phyloP scores from a whole-genome alignment of 768 basidiomycete species.

The Baorangia bicolor region DNA sequence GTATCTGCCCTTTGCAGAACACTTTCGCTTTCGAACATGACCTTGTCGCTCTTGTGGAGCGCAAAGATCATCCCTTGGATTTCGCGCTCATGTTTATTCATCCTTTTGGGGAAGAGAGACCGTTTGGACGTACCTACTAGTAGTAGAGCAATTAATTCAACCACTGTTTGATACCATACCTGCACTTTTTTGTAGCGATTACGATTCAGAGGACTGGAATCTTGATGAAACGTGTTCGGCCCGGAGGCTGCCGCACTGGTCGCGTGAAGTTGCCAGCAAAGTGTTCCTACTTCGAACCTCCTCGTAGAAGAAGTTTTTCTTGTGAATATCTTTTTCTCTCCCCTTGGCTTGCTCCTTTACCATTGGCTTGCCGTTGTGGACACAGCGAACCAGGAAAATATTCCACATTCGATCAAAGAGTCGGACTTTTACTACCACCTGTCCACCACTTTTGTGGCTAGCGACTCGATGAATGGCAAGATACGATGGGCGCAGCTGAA shows the following conservation, averaged over 20 bases:
- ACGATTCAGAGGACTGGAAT: not conserved
- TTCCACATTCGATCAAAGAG: not conserved
- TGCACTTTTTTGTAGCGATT: not conserved
- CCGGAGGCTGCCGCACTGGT: not conserved
- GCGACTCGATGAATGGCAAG: conserved; percentile 28
- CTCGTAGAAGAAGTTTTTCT: not conserved
- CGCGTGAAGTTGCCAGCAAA: not conserved
- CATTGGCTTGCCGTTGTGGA: not conserved
- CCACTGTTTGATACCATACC: not conserved
- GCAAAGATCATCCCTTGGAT: not conserved
- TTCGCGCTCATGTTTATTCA: not conserved
- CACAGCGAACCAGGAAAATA: not conserved
- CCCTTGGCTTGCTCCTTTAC: not conserved
- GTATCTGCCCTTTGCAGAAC: not conserved
- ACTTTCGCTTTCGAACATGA: not conserved
- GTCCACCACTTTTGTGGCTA: too few species aligned
- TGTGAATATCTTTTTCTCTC: not conserved
- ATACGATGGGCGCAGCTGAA: conserved; percentile 35
- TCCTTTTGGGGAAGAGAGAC: not conserved
- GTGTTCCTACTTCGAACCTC: not conserved
- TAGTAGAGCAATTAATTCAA: not conserved
- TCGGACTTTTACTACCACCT: not conserved
- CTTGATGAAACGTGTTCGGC: not conserved
- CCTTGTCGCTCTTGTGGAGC: not conserved
- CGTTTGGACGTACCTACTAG: not conserved